phyloP scores from a whole-genome alignment of 305 asterid genomes.

The Plantago rigida region DNA sequence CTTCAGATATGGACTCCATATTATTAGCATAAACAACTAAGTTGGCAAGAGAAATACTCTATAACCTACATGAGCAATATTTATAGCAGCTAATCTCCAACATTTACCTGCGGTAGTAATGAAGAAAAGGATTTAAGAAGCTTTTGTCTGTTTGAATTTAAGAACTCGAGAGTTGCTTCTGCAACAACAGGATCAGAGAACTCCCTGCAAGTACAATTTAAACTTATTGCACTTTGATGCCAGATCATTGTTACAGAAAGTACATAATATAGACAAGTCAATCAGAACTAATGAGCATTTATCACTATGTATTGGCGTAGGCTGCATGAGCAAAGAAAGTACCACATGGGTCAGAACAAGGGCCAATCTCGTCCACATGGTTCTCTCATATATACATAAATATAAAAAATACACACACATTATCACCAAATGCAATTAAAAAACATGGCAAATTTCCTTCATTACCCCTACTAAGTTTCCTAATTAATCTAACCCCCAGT shows the following conservation, averaged over 20 bases:
- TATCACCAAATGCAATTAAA: background rate
- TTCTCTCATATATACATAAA: background rate
- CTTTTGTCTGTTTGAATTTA: slow-evolving; percentile 59
- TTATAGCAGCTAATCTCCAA: slow-evolving; percentile 18
- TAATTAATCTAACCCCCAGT: too few relatives aligned
- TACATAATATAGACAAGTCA: background rate
- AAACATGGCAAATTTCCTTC: background rate
- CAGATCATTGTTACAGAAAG: background rate
- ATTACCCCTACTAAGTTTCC: too few relatives aligned
- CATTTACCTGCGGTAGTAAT: slow-evolving; percentile 72
- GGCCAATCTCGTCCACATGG: too few relatives aligned
- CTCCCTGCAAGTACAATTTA: slow-evolving; percentile 58
- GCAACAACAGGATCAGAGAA: slow-evolving; percentile 92
- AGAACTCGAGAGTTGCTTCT: slow-evolving; percentile 73
- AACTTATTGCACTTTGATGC: background rate
- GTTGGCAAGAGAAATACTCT: background rate
- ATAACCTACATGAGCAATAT: slow-evolving; percentile 6
- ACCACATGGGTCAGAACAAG: too few relatives aligned
- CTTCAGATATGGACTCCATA: too few relatives aligned
- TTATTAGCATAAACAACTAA: too few relatives aligned
- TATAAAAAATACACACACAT: slow-evolving; percentile 8
- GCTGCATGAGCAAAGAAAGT: too few relatives aligned
- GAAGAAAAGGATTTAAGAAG: slow-evolving; percentile 58
- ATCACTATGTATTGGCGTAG: too few relatives aligned
- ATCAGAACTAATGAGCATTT: too few relatives aligned